Percentiles rank a stretch among this genome's conserved stretches.
Evolutionary conservation across 2,329 filamentous ascomycete genomes (phyloP).

Genomic region (Trichoderma polysporum): DNA sequence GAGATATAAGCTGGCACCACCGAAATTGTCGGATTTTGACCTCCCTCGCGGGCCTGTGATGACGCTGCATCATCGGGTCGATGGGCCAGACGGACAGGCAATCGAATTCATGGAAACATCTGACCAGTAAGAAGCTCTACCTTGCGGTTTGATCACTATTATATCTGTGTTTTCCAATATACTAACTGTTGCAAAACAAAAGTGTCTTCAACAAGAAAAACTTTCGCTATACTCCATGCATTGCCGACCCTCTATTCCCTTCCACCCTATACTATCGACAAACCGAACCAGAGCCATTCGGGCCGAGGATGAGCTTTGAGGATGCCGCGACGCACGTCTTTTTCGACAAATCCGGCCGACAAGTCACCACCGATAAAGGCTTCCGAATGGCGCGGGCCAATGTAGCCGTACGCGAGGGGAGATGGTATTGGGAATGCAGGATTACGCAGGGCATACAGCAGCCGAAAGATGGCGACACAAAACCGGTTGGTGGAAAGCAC

Average conservation of each 20-base stretch:
- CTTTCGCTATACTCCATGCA: slow-evolving; percentile 87
- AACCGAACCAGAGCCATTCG: slow-evolving; percentile 81
- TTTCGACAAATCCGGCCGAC: slow-evolving; percentile 71
- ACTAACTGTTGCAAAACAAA: slow-evolving; percentile 8
- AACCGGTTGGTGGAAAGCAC: slow-evolving; percentile 54
- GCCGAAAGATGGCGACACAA: slow-evolving; percentile 42
- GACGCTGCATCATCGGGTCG: slow-evolving; percentile 54
- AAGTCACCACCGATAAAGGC: slow-evolving; percentile 87
- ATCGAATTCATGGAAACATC: slow-evolving; percentile 63
- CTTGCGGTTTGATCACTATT: slow-evolving; percentile 13
- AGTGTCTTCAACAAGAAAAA: slow-evolving; percentile 65
- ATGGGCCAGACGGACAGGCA: slow-evolving; percentile 48
- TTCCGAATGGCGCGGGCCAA: slow-evolving; percentile 91
- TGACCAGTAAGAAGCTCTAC: slow-evolving; percentile 55
- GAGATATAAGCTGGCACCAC: slow-evolving; percentile 64
- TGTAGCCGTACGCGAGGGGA: slow-evolving; percentile 82
- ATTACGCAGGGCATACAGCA: slow-evolving; percentile 70
- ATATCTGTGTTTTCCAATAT: background rate
- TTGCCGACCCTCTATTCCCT: slow-evolving; percentile 83
- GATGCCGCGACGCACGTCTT: slow-evolving; percentile 84
- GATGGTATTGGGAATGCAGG: slow-evolving; percentile 93
- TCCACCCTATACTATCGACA: slow-evolving; percentile 86
- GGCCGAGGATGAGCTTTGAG: slow-evolving; percentile 85
- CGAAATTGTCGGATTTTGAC: slow-evolving; percentile 62
- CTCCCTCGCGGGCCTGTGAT: slow-evolving; percentile 57